These are phyloP conservation scores for Brettanomyces sp. DNA, from an alignment of 805 yeast genomes.

Conservation along the genomic window DNA sequence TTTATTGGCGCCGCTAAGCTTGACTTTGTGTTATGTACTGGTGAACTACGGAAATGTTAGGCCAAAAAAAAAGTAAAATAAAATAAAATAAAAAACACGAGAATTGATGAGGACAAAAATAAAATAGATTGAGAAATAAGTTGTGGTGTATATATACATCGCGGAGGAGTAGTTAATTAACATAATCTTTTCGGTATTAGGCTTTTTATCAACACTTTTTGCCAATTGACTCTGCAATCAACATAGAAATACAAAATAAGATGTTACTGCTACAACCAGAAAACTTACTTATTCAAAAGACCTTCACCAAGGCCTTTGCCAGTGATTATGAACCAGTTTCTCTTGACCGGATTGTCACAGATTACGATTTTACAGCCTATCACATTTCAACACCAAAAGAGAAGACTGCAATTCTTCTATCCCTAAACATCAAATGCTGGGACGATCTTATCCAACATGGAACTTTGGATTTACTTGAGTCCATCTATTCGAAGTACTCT, in stretches of 20 bases:
- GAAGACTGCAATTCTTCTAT: constrained; percentile 54
- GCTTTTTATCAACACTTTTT: too few relatives aligned
- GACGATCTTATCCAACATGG: constrained; percentile 63
- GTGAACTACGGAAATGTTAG: too few relatives aligned
- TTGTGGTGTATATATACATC: too few relatives aligned
- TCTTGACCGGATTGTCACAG: constrained; percentile 83
- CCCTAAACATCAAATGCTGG: constrained; percentile 72
- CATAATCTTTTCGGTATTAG: too few relatives aligned
- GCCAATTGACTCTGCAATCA: too few relatives aligned
- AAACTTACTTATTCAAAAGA: constrained; percentile 72
- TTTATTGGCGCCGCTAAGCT: too few relatives aligned
- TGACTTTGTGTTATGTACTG: too few relatives aligned
- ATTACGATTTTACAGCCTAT: constrained; percentile 91
- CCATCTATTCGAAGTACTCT: constrained; percentile 35
- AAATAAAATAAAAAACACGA: too few relatives aligned
- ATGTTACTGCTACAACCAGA: constrained; percentile 85
- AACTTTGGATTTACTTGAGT: constrained; percentile 42
- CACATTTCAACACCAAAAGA: constrained; percentile 85
- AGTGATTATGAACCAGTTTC: constrained; percentile 38
- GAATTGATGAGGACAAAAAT: too few relatives aligned
- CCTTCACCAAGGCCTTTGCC: constrained; percentile 62
- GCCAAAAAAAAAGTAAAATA: too few relatives aligned
- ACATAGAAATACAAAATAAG: background rate
- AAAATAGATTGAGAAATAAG: too few relatives aligned
- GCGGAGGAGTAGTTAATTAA: too few relatives aligned